phyloP scores from a whole-genome alignment of 2,329 filamentous ascomycete species.

The Colletotrichum orchidophilum region DNA sequence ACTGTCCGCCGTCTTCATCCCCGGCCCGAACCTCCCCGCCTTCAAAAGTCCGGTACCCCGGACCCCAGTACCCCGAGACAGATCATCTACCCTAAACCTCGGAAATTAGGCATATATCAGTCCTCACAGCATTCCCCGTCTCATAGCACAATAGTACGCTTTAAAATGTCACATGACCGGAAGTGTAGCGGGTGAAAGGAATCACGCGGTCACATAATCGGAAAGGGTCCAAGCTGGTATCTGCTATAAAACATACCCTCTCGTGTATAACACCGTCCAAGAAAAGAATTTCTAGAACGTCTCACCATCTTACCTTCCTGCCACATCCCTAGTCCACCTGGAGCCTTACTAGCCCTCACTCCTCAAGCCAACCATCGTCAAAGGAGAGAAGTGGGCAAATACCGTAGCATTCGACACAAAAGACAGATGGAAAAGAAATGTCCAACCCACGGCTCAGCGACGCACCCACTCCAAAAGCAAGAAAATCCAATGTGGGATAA shows the following conservation, averaged over 20 bases:
- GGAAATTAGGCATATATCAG: neutral
- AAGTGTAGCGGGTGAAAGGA: neutral
- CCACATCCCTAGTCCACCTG: neutral
- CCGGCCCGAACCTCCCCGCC: neutral
- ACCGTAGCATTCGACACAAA: neutral
- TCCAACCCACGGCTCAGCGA: neutral
- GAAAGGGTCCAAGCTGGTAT: neutral
- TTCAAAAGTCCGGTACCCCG: neutral
- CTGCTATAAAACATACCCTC: neutral
- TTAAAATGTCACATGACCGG: neutral
- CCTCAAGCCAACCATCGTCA: neutral
- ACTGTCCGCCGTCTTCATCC: neutral
- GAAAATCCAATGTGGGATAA: too few species aligned
- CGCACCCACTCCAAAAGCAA: neutral
- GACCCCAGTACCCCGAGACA: neutral
- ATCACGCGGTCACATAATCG: neutral
- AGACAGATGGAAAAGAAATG: neutral
- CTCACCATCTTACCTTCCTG: neutral
- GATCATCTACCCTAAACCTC: neutral
- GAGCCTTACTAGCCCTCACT: neutral
- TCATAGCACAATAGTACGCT: neutral
- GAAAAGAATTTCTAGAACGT: neutral
- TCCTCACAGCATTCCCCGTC: neutral
- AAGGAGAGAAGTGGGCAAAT: too few species aligned
- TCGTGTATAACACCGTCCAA: neutral